These are phyloP conservation scores for Fusarium heterosporum DNA, from an alignment of 2,329 filamentous ascomycete species.

Conservation along the genomic window DNA sequence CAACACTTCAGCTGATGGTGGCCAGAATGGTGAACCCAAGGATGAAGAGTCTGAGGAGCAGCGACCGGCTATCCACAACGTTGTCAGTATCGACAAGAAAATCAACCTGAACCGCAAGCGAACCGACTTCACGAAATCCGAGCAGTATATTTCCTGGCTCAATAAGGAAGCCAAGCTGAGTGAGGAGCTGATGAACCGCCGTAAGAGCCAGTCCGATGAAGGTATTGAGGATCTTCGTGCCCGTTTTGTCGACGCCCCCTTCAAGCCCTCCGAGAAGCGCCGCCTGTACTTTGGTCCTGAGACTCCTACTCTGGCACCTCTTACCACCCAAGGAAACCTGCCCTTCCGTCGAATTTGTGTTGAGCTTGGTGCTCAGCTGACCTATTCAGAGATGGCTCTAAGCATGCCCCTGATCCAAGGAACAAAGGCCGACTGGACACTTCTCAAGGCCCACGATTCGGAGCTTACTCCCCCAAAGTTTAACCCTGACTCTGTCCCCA, in stretches of 20 bases:
- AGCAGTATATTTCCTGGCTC: constrained; percentile 82
- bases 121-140: constrained; percentile 76
- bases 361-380: constrained; percentile 89
- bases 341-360: constrained; percentile 93
- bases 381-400: constrained; percentile 99
- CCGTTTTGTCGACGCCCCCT: constrained; percentile 84
- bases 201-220: constrained; percentile 57
- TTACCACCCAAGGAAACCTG: constrained; percentile 96
- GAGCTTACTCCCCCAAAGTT: constrained; percentile 81
- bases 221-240: constrained; percentile 79
- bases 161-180: constrained; percentile 67
- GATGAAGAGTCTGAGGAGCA: constrained; percentile 61
- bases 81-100: constrained; percentile 77
- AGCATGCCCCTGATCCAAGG: constrained; percentile 90
- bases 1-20: constrained; percentile 46
- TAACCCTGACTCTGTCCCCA: constrained; percentile 58
- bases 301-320: constrained; percentile 90
- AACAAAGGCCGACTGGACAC: constrained; percentile 90
- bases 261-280: constrained; percentile 92
- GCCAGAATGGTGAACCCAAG: constrained; percentile 48
- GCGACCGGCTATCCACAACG: constrained; percentile 78
- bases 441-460: constrained; percentile 90
- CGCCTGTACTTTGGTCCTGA: constrained; percentile 93
- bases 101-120: constrained; percentile 80
- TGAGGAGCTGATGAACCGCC: constrained; percentile 56